Evolutionary conservation across 2,329 filamentous ascomycete genomes (phyloP), one percentile per base, ranked within the genome.

Genomic region (Sphaerulina vaccinii): DNA sequence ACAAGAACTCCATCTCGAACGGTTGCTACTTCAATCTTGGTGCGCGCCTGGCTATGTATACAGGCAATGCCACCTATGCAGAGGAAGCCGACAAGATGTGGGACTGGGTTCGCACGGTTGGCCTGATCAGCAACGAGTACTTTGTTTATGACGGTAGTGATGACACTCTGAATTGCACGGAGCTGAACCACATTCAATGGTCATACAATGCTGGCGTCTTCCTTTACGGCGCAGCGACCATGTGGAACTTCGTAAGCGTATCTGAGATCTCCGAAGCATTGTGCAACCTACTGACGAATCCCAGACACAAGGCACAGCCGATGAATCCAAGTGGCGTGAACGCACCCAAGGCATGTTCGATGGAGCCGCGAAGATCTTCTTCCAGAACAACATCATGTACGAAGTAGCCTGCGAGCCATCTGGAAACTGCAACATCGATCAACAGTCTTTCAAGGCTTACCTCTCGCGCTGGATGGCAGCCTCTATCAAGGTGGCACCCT

Each of bases 401-500:
- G 74, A 78, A 57, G 71, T 75, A 7, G 61, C 70, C 13, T 77
- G 75, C 62, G 75, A 77, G 54, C 62, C 67, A 1, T 63, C 59
- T 16, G 57, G 66, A 35, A 70, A 70, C 43, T 77, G 75, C 63
- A 66, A 77, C 62, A 62, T 66, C 36, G 75, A 77, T 56, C 73
- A 76, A 57, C 68, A 71, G 19, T 73, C 71, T 33, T 71, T 70
- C 64, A 71, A 70, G 64, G 74, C 72, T 18, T 76, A 75, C 68
- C 73, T 88, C 11, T 59, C 61, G 3, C 71, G 74, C 52, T 76
- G 74, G 71, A 70, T 79, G 71, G 80, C 80, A 11, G 73, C 76
- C 3, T 75, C 80, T 3, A 76, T 75, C 0, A 78, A 84, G 59
- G 71, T 84, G 52, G 82, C 80, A 0, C 82, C 82, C 0, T 83